A percentile compares a stretch with the other conserved stretches of the same genome.
Conservation (phyloP, 441 rosid genomes). For the Populus hybrid region DNA sequence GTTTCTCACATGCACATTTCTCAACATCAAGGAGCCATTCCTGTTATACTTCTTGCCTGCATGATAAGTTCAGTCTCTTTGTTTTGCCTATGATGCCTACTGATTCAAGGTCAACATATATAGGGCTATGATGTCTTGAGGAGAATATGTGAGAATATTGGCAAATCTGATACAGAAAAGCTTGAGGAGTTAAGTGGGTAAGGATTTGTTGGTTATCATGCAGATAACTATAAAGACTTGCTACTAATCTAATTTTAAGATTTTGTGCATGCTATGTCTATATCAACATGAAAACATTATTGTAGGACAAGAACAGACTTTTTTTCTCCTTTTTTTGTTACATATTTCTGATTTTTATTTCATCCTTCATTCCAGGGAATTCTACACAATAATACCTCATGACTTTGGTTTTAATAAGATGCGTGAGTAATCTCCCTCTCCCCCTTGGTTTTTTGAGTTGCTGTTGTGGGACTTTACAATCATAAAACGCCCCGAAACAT, state of each 20-base stretch:
- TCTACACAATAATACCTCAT: conserved; percentile 86
- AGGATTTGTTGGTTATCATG: conserved; percentile 9
- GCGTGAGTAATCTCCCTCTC: conserved; percentile 49
- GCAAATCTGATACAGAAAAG: conserved; percentile 39
- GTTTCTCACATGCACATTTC: background rate
- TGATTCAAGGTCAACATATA: conserved; percentile 14
- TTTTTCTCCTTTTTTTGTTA: too few species aligned
- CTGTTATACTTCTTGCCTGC: too few species aligned
- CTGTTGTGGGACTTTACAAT: too few species aligned
- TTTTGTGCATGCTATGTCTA: background rate
- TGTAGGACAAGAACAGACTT: too few species aligned
- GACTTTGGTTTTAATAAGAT: conserved; percentile 84
- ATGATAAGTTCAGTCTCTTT: background rate
- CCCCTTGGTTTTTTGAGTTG: conserved; percentile 5
- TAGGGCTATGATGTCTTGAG: conserved; percentile 87
- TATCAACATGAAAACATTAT: background rate
- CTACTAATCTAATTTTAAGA: too few species aligned
- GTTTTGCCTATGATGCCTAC: background rate
- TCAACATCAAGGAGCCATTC: too few species aligned
- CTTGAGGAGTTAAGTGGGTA: conserved; percentile 87
- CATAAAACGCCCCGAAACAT: background rate
- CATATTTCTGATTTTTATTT: conserved; percentile 1
- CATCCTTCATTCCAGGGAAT: conserved; percentile 57
- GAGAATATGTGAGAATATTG: conserved; percentile 61
- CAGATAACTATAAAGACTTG: too few species aligned